phyloP scores from a whole-genome alignment of 1,284 basidiomycete genomes.

The Ceratorhiza oryzae-sativae region DNA sequence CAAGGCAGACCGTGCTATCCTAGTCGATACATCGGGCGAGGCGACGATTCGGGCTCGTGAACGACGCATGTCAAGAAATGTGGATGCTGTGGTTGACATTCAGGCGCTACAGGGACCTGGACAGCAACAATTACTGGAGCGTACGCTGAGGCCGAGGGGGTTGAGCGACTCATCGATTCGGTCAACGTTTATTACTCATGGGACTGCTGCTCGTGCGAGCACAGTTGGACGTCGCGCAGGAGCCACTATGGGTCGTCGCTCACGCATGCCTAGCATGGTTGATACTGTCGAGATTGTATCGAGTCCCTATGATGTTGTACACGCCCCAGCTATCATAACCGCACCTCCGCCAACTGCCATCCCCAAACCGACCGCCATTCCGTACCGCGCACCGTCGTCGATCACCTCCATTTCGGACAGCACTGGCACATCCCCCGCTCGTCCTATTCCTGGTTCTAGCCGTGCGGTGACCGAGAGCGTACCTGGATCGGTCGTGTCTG shows the following conservation, averaged over 20 bases:
- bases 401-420: constrained; percentile 19
- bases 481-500: constrained; percentile 3
- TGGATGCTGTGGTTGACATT: constrained; percentile 80
- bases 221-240: constrained; percentile 42
- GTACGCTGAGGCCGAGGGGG: constrained; percentile 76
- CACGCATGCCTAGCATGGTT: background rate
- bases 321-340: background rate
- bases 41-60: constrained; percentile 49
- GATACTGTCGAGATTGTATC: constrained; percentile 14
- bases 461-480: constrained; percentile 4
- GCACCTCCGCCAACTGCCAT: constrained; percentile 7
- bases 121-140: constrained; percentile 58
- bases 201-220: background rate
- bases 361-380: background rate
- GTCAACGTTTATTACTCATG: constrained; percentile 69
- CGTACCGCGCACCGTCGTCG: background rate
- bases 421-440: constrained; percentile 26
- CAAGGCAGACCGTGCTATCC: constrained; percentile 13
- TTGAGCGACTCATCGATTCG: constrained; percentile 90
- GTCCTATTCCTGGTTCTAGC: constrained; percentile 19
- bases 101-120: constrained; percentile 45
- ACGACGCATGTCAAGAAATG: constrained; percentile 62
- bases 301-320: background rate
- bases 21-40: constrained; percentile 45
- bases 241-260: background rate